Percentiles rank a stretch among this genome's conserved stretches.
phyloP scores from a whole-genome alignment of 2,329 filamentous ascomycete species.

The Pseudogymnoascus sp. region DNA sequence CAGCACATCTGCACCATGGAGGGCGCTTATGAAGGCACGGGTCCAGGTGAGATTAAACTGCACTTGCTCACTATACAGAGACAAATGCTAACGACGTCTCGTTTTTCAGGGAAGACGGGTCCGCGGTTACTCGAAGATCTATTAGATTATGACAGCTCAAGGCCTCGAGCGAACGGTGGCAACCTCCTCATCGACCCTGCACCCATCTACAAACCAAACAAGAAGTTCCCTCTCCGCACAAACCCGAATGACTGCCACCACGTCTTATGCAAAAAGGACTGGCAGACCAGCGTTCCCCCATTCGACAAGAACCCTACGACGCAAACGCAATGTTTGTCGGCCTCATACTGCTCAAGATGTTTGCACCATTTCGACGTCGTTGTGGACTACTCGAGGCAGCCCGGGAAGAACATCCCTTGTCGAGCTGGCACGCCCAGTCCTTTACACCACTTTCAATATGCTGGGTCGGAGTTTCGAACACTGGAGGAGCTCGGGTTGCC shows the following conservation, averaged over 20 bases:
- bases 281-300: slow-evolving; percentile 41
- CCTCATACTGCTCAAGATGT: slow-evolving; percentile 54
- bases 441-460: slow-evolving; percentile 51
- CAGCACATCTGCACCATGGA: slow-evolving; percentile 1
- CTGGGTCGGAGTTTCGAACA: slow-evolving; percentile 32
- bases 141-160: slow-evolving; percentile 31
- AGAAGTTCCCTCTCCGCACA: slow-evolving; percentile 21
- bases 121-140: slow-evolving; percentile 40
- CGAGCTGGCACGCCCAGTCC: slow-evolving; percentile 39
- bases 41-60: slow-evolving; percentile 8
- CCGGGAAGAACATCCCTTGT: slow-evolving; percentile 24
- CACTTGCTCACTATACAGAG: neutral
- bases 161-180: slow-evolving; percentile 33
- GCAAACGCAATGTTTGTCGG: slow-evolving; percentile 44
- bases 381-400: slow-evolving; percentile 41
- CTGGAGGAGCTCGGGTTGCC: slow-evolving; percentile 25
- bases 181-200: slow-evolving; percentile 48
- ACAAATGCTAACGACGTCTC: slow-evolving; percentile 9
- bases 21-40: slow-evolving; percentile 5
- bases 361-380: slow-evolving; percentile 52
- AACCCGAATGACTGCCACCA: slow-evolving; percentile 46
- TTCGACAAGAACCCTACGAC: slow-evolving; percentile 32
- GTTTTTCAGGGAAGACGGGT: slow-evolving; percentile 39
- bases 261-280: slow-evolving; percentile 46
- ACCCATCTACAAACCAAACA: slow-evolving; percentile 37